Base-by-base conservation (phyloP, 2,329 filamentous ascomycete genomes). In the Macroventuria anomochaeta region DNA sequence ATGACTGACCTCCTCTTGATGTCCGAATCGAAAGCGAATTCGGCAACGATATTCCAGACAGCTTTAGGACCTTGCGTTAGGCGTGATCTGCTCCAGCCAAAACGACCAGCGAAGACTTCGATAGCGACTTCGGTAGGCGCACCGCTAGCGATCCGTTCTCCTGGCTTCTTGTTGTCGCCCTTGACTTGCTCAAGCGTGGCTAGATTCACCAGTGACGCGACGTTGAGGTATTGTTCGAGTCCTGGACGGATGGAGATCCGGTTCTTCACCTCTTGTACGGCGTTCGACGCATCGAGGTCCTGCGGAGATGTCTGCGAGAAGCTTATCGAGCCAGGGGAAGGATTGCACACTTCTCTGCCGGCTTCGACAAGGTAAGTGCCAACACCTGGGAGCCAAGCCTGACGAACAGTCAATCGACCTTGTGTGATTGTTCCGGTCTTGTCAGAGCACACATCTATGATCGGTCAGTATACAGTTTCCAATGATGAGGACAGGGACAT, bases 1-100 rank as follows among this genome's bases (percentile, higher is more conserved):
- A 89, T 84, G 28, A 89, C 86, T 0, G 86, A 88, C 88, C 90
- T 90, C 63, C 86, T 88, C 77, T 90, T 91, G 59, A 89, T 81
- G 48, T 84, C 84, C 0, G 86, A 89, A 65, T 90, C 88, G 57
- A 90, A 91, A 0, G 87, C 87, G 53, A 86, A 89, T 63, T 90
- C 88, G 2, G 84, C 82, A 29, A 86, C 44, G 15, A 64, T 58
- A 26, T 69, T 61, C 68, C 68, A 72, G 1, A 54, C 44, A 6
- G 59, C 55, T 4, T 47, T 29, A 6, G 64, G 57, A 7, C 76
- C 68, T 29, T 56, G 53, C 18, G 56, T 67, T 43, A 82, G 80
- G 7, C 76, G 78, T 53, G 84, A 84, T 31, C 63, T 60, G 46
- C 65, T 62, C 80, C 83, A 85, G 51, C 83, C 77, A 70, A 90